phyloP scores from a whole-genome alignment of 108 stramenopile genomes.

The Cyclotella sp. region DNA sequence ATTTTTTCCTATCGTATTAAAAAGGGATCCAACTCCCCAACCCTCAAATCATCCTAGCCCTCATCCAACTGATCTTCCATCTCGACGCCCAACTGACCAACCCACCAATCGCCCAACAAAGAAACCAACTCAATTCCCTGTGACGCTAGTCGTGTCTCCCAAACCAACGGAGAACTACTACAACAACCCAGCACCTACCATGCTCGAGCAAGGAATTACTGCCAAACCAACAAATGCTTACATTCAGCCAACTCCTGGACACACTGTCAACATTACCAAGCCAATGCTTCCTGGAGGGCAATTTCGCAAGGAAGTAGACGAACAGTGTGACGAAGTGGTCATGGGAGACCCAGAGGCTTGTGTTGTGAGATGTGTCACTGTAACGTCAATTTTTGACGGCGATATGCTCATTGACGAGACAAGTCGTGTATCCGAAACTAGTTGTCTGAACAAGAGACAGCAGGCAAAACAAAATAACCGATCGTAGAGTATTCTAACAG shows the following conservation, averaged over 20 bases:
- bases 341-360: constrained; percentile 7
- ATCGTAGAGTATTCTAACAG: not conserved
- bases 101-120: not conserved
- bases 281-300: constrained; percentile 6
- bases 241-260: not conserved
- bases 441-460: constrained; percentile 12
- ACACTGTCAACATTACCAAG: not conserved
- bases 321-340: constrained; percentile 10
- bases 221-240: not conserved
- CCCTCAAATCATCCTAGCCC: not conserved
- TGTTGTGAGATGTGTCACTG: constrained; percentile 1
- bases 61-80: constrained; percentile 2
- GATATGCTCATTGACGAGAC: constrained; percentile 14
- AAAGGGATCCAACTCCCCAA: not conserved
- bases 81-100: not conserved
- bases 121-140: not conserved
- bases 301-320: constrained; percentile 17
- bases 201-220: not conserved
- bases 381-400: constrained; percentile 17
- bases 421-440: not conserved
- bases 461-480: constrained; percentile 8
- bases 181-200: not conserved
- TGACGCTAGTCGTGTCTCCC: not conserved
- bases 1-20: not conserved
- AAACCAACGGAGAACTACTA: not conserved